A percentile compares a stretch with the other conserved stretches of the same genome.
Evolutionary conservation across 805 yeast genomes (phyloP).

Genomic region (Wickerhamomyces bovis): DNA sequence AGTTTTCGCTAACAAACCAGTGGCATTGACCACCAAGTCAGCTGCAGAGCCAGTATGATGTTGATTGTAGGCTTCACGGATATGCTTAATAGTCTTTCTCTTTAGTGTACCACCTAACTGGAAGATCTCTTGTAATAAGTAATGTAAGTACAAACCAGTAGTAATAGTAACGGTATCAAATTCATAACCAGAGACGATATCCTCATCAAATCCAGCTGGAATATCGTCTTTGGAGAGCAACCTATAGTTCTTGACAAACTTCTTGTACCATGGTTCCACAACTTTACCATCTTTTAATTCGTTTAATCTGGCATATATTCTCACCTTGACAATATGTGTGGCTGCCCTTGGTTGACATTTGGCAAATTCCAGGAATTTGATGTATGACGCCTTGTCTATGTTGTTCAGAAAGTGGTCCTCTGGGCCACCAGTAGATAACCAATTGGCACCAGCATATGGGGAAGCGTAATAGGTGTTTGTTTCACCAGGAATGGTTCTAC

Average conservation of each 20-base stretch:
- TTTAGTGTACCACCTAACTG: slow-evolving; percentile 42
- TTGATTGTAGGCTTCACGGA: slow-evolving; percentile 43
- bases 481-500: slow-evolving; percentile 52
- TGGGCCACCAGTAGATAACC: slow-evolving; percentile 51
- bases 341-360: slow-evolving; percentile 44
- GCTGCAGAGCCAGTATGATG: slow-evolving; percentile 37
- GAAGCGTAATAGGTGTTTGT: slow-evolving; percentile 48
- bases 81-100: slow-evolving; percentile 34
- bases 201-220: slow-evolving; percentile 9
- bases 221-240: slow-evolving; percentile 28
- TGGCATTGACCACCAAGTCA: slow-evolving; percentile 48
- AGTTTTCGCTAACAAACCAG: slow-evolving; percentile 45
- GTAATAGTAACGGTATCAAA: slow-evolving; percentile 55
- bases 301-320: slow-evolving; percentile 11
- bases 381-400: slow-evolving; percentile 45
- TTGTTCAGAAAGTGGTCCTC: slow-evolving; percentile 33
- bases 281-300: slow-evolving; percentile 12
- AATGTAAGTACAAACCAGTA: slow-evolving; percentile 50
- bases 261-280: slow-evolving; percentile 43
- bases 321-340: slow-evolving; percentile 25
- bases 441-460: slow-evolving; percentile 70
- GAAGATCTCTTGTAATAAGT: slow-evolving; percentile 39
- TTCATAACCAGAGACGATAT: slow-evolving; percentile 37
- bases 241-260: slow-evolving; percentile 35
- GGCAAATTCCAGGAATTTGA: slow-evolving; percentile 40